Percentiles rank a stretch among this genome's conserved stretches.
These are phyloP conservation scores for Termitomyces sp. DNA, from an alignment of 768 basidiomycete species.

Conservation along the genomic window DNA sequence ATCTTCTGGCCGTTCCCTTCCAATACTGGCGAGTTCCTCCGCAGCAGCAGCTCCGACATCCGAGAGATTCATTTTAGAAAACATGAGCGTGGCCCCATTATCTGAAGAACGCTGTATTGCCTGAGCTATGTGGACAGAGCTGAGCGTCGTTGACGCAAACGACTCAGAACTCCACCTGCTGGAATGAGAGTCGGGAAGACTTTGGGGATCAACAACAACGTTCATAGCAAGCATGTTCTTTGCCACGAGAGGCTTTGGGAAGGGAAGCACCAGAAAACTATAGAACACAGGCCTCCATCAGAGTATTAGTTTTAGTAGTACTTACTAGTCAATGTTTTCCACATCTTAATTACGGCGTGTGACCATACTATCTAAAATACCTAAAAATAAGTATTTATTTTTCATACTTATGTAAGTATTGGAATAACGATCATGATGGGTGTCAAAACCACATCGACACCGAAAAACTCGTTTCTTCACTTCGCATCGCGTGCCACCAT, in stretches of 20 bases:
- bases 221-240: conserved; percentile 14
- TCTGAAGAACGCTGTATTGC: conserved; percentile 70
- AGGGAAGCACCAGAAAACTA: neutral
- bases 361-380: neutral
- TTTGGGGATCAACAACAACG: conserved; percentile 22
- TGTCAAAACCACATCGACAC: conserved; percentile 87
- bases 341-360: neutral
- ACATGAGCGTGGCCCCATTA: conserved; percentile 78
- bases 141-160: conserved; percentile 37
- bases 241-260: neutral
- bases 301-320: too few species aligned
- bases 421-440: too few species aligned
- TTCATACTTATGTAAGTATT: too few species aligned
- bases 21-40: conserved; percentile 67
- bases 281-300: neutral
- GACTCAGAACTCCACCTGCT: conserved; percentile 10
- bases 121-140: conserved; percentile 58
- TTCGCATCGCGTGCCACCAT: conserved; percentile 94
- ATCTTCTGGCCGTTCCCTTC: conserved; percentile 46
- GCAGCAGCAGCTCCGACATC: conserved; percentile 77
- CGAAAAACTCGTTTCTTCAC: conserved; percentile 80
- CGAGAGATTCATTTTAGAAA: conserved; percentile 75
- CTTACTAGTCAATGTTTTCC: neutral
- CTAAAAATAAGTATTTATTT: too few species aligned
- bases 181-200: conserved; percentile 23